phyloP scores from a whole-genome alignment of 441 rosid genomes.

The Bruguiera hainesii region DNA sequence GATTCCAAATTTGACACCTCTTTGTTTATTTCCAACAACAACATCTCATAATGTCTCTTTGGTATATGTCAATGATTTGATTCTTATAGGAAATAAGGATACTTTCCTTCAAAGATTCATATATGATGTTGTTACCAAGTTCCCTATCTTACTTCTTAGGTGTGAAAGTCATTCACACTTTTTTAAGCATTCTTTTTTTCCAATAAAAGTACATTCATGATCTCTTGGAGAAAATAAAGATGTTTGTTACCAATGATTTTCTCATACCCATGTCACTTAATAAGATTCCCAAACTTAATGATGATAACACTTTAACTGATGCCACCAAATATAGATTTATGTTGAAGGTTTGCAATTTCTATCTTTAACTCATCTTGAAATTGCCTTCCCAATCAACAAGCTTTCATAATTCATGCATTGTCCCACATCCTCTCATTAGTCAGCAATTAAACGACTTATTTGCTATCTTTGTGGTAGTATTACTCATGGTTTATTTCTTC shows the following conservation, averaged over 20 bases:
- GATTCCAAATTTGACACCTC: background rate
- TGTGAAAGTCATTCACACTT: background rate
- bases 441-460: background rate
- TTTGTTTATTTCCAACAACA: background rate
- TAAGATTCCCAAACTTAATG: background rate
- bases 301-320: background rate
- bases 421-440: background rate
- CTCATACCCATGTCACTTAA: background rate
- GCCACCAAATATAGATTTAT: background rate
- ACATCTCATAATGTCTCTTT: background rate
- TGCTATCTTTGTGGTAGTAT: background rate
- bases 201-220: background rate
- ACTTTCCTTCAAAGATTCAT: too few species aligned
- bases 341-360: slow-evolving; percentile 2
- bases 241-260: background rate
- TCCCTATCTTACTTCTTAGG: background rate
- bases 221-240: background rate
- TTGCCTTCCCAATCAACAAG: background rate
- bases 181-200: background rate
- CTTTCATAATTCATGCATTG: background rate
- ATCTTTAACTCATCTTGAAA: background rate
- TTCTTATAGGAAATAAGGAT: background rate
- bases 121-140: too few species aligned
- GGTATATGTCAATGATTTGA: background rate
- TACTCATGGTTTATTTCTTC: background rate